These are phyloP conservation scores for Aspergillus cristatus DNA, from an alignment of 495 filamentous ascomycete genomes.

Conservation along the genomic window DNA sequence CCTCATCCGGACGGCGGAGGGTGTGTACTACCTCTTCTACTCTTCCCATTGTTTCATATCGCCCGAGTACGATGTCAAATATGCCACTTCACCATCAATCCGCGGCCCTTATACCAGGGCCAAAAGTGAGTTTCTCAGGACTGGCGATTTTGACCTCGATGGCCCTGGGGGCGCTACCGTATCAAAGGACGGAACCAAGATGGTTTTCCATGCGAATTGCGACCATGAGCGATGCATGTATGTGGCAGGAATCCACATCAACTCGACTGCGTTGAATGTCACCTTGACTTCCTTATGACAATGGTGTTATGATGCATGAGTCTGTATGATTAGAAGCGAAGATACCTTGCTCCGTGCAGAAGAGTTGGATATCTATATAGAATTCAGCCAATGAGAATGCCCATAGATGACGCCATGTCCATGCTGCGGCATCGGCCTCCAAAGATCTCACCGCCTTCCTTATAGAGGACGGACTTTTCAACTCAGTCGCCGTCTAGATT, in stretches of 20 bases:
- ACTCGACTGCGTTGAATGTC: slow-evolving; percentile 3
- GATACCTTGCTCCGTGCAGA: too few relatives aligned
- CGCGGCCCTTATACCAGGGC: slow-evolving; percentile 36
- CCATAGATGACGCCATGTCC: slow-evolving; percentile 15
- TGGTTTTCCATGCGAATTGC: slow-evolving; percentile 47
- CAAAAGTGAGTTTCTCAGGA: slow-evolving; percentile 27
- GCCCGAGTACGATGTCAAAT: slow-evolving; percentile 45
- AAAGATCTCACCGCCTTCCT: not conserved
- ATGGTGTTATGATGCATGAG: slow-evolving; percentile 10
- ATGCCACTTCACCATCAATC: slow-evolving; percentile 38
- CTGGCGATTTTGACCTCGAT: slow-evolving; percentile 30
- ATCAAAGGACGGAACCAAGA: slow-evolving; percentile 29
- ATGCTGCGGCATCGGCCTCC: slow-evolving; percentile 1
- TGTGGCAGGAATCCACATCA: slow-evolving; percentile 18
- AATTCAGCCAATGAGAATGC: slow-evolving; percentile 13
- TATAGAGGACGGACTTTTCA: too few relatives aligned
- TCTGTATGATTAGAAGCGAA: too few relatives aligned
- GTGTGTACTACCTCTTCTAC: slow-evolving; percentile 51
- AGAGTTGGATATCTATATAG: too few relatives aligned
- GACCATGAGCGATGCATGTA: slow-evolving; percentile 25
- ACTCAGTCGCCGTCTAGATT: too few relatives aligned
- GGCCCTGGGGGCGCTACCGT: slow-evolving; percentile 45
- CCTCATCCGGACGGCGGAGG: slow-evolving; percentile 34
- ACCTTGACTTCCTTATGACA: slow-evolving; percentile 4
- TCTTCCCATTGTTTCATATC: slow-evolving; percentile 46